phyloP scores from a whole-genome alignment of 2,329 filamentous ascomycete genomes.

The Fusarium avenaceum region DNA sequence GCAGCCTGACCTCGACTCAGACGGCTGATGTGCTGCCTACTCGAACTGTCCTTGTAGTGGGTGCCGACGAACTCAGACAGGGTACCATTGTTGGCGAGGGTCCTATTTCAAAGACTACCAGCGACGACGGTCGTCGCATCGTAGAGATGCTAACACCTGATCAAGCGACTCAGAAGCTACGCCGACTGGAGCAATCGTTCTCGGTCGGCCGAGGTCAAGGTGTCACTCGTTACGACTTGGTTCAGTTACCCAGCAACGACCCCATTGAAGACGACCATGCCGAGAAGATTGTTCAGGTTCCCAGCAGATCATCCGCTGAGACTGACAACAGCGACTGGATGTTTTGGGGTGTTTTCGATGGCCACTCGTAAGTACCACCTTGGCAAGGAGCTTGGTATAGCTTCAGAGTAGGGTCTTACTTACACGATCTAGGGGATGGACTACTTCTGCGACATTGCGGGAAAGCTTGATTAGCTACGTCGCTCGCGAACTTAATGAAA shows the following conservation, averaged over 20 bases:
- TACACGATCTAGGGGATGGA: slow-evolving; percentile 80
- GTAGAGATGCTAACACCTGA: slow-evolving; percentile 97
- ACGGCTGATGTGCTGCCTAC: slow-evolving; percentile 61
- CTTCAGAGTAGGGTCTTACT: slow-evolving; percentile 7
- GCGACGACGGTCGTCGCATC: slow-evolving; percentile 85
- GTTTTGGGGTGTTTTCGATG: slow-evolving; percentile 99
- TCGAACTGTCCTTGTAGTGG: slow-evolving; percentile 84
- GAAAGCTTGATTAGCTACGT: slow-evolving; percentile 94
- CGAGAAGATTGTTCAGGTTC: slow-evolving; percentile 96
- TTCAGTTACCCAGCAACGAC: slow-evolving; percentile 95
- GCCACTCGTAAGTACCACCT: slow-evolving; percentile 79
- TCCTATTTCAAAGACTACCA: slow-evolving; percentile 88
- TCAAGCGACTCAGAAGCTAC: slow-evolving; percentile 89
- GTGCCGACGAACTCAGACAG: slow-evolving; percentile 90
- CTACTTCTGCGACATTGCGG: slow-evolving; percentile 94
- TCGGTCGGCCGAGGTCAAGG: slow-evolving; percentile 89
- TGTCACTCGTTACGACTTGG: slow-evolving; percentile 93
- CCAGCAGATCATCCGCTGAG: slow-evolving; percentile 64
- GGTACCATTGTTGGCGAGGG: slow-evolving; percentile 87
- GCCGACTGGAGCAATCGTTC: slow-evolving; percentile 92
- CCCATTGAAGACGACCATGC: slow-evolving; percentile 99
- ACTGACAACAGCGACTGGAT: slow-evolving; percentile 88
- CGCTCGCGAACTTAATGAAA: slow-evolving; percentile 90
- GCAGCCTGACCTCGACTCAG: slow-evolving; percentile 59
- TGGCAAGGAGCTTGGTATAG: not conserved